phyloP scores from a whole-genome alignment of 164 flowering plant species.

The Stephania cephalantha region DNA sequence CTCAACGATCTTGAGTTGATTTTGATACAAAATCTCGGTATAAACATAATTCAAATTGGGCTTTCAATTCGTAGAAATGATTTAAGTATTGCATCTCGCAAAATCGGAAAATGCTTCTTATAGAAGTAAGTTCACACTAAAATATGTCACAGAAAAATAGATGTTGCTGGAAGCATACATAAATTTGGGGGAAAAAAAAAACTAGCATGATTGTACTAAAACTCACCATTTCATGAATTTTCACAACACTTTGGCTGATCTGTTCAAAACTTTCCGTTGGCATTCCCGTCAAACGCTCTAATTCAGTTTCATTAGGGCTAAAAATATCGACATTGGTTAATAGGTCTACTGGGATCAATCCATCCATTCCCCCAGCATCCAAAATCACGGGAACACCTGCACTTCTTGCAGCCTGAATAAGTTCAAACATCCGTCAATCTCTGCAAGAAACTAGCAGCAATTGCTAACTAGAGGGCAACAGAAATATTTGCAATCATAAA shows the following conservation, averaged over 20 bases:
- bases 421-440: neutral
- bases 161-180: no score
- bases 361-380: slow-evolving; percentile 94
- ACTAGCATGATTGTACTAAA: neutral
- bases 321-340: slow-evolving; percentile 60
- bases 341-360: slow-evolving; percentile 65
- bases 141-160: no score
- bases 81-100: no score
- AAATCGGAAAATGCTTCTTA: no score
- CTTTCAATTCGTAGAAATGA: no score
- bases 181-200: slow-evolving; percentile 12
- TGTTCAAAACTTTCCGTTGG: slow-evolving; percentile 77
- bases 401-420: slow-evolving; percentile 60
- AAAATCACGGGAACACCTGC: slow-evolving; percentile 81
- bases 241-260: slow-evolving; percentile 54
- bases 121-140: no score
- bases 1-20: no score
- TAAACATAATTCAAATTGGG: no score
- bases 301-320: slow-evolving; percentile 93
- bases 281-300: slow-evolving; percentile 72
- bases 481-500: no score
- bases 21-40: no score
- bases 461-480: no score
- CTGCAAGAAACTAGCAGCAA: no score
- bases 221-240: slow-evolving; percentile 77